Evolutionary conservation across 768 basidiomycete species (phyloP).

Genomic region (Tricholoma sp.): DNA sequence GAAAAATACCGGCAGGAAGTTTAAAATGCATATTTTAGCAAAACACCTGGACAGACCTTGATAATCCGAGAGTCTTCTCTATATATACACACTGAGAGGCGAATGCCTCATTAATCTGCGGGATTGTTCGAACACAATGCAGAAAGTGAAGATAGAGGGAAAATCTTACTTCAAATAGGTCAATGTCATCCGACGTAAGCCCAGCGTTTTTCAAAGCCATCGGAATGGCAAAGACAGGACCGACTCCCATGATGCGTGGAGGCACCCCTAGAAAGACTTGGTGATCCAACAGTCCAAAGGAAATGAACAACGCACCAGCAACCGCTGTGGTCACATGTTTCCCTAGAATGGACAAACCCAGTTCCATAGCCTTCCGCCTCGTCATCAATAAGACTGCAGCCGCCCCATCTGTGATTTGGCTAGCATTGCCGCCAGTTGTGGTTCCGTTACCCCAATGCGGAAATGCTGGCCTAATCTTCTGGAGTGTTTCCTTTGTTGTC

Average conservation of each 20-base stretch:
- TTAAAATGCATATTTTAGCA: not conserved
- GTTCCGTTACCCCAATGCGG: conserved; percentile 73
- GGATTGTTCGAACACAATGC: not conserved
- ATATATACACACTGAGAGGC: conserved; percentile 80
- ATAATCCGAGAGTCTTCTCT: conserved; percentile 57
- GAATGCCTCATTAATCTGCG: conserved; percentile 87
- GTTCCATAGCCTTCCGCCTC: conserved; percentile 68
- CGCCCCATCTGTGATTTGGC: conserved; percentile 81
- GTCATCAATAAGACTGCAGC: conserved; percentile 82
- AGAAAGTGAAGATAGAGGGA: not conserved
- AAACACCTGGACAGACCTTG: conserved; percentile 24
- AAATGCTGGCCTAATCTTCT: conserved; percentile 70
- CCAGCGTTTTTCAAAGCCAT: conserved; percentile 66
- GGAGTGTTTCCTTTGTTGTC: conserved; percentile 60
- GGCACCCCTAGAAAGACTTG: conserved; percentile 45
- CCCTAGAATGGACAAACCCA: conserved; percentile 69
- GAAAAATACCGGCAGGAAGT: not conserved
- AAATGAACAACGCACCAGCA: conserved; percentile 36
- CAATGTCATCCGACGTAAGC: conserved; percentile 63
- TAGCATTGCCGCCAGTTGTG: conserved; percentile 84
- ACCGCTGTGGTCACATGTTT: conserved; percentile 75
- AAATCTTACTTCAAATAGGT: conserved; percentile 64
- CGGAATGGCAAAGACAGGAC: conserved; percentile 81
- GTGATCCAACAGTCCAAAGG: not conserved
- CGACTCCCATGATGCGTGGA: conserved; percentile 86